A percentile compares a stretch with the other conserved stretches of the same genome.
Evolutionary conservation across 768 basidiomycete genomes (phyloP).

Genomic region (Mycena rebaudengoi): DNA sequence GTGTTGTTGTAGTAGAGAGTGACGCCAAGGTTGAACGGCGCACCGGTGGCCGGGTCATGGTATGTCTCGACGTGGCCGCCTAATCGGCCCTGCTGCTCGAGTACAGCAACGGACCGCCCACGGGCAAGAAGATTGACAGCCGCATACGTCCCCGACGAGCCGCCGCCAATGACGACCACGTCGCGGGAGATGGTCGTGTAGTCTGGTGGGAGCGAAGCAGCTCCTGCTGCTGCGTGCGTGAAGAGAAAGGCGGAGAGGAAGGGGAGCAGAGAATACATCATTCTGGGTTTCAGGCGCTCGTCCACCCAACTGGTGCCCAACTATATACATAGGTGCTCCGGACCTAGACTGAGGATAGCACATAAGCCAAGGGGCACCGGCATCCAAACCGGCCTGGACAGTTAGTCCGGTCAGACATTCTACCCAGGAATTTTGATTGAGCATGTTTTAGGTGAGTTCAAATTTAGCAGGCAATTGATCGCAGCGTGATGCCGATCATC

Average conservation of each 20-base stretch:
- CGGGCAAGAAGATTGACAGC: neutral
- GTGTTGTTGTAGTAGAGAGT: conserved; percentile 8
- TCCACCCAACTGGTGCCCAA: too few relatives aligned
- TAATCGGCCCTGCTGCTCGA: conserved; percentile 4
- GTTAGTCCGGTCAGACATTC: too few relatives aligned
- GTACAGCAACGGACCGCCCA: conserved; percentile 3
- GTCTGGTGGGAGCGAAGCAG: neutral
- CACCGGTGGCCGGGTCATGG: neutral
- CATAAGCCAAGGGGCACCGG: too few relatives aligned
- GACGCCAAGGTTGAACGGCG: neutral
- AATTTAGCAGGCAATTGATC: too few relatives aligned
- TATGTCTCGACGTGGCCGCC: conserved; percentile 10
- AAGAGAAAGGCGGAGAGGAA: neutral
- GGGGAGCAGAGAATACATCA: neutral
- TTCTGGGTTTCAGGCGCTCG: neutral
- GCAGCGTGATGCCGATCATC: too few relatives aligned
- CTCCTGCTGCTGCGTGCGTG: neutral
- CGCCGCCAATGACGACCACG: conserved; percentile 11
- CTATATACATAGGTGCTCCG: too few relatives aligned
- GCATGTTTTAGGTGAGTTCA: too few relatives aligned
- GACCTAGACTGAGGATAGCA: too few relatives aligned
- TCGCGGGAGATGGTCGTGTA: conserved; percentile 11
- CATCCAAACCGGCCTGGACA: too few relatives aligned
- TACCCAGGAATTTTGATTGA: too few relatives aligned
- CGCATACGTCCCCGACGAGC: conserved; percentile 1